Percentiles rank a stretch among this genome's conserved stretches.
Evolutionary conservation across 2,329 filamentous ascomycete genomes (phyloP).

Genomic region (Ascocoryne sarcoides): DNA sequence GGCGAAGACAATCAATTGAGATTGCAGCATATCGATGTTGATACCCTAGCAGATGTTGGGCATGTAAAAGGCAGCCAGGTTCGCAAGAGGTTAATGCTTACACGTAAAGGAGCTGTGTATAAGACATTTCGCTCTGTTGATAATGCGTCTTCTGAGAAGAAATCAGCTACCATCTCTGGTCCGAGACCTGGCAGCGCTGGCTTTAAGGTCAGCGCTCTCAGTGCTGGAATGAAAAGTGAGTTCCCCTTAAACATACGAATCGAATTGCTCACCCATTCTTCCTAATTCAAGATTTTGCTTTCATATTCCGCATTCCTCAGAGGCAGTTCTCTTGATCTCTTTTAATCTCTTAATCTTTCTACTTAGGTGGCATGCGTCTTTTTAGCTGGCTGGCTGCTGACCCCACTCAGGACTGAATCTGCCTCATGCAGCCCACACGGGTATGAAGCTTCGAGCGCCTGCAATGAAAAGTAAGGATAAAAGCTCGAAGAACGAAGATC

Average conservation of each 20-base stretch:
- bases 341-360: too few relatives aligned
- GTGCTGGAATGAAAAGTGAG: conserved; percentile 32
- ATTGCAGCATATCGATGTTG: conserved; percentile 62
- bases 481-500: conserved; percentile 25
- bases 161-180: conserved; percentile 53
- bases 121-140: conserved; percentile 74
- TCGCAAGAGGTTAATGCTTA: conserved; percentile 58
- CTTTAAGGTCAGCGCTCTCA: conserved; percentile 26
- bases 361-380: too few relatives aligned
- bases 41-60: conserved; percentile 59
- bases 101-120: conserved; percentile 76
- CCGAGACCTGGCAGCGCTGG: conserved; percentile 40
- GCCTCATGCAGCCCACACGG: conserved; percentile 22
- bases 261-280: too few relatives aligned
- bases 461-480: conserved; percentile 28
- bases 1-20: conserved; percentile 77
- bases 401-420: conserved; percentile 37
- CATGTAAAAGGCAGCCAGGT: conserved; percentile 61
- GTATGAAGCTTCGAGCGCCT: conserved; percentile 21
- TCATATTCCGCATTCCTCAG: too few relatives aligned
- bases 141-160: conserved; percentile 48
- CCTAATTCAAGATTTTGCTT: too few relatives aligned
- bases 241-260: too few relatives aligned
- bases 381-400: too few relatives aligned
- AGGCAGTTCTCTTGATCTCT: too few relatives aligned